Percentiles rank a stretch among this genome's conserved stretches.
Evolutionary conservation across 371 early-diverging fungal genomes (phyloP).

Genomic region (Coemansia sp.): DNA sequence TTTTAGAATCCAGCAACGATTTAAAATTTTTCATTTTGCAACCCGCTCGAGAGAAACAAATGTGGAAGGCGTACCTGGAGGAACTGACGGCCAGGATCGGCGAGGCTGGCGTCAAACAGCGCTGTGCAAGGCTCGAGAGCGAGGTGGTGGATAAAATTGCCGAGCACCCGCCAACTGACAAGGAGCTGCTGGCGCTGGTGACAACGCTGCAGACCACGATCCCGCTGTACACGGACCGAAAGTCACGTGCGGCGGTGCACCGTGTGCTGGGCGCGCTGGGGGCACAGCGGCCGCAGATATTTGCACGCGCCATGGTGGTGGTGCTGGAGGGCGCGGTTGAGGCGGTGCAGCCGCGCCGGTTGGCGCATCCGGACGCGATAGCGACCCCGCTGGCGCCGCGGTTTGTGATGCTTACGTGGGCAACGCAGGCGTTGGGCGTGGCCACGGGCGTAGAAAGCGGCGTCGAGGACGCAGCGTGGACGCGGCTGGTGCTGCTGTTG

Average conservation of each 20-base stretch:
- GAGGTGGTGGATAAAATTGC: conserved; percentile 14
- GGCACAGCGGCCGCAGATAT: conserved; percentile 14
- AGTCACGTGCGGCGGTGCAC: conserved; percentile 28
- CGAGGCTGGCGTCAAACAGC: conserved; percentile 19
- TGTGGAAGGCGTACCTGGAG: conserved; percentile 21
- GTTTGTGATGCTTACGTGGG: conserved; percentile 45
- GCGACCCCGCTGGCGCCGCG: conserved; percentile 32
- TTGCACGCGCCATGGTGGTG: conserved; percentile 6
- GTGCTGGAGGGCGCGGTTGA: conserved; percentile 36
- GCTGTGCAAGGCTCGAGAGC: conserved; percentile 13
- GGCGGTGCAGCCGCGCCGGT: conserved; percentile 32
- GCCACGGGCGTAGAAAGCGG: conserved; percentile 3
- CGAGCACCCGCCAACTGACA: conserved; percentile 20
- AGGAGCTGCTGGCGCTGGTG: conserved; percentile 27
- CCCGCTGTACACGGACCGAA: conserved; percentile 30
- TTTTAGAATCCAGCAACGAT: too few relatives aligned
- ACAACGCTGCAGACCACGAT: conserved; percentile 19
- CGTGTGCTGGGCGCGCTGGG: conserved; percentile 20
- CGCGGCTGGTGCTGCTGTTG: conserved; percentile 35
- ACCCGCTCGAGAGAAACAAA: too few relatives aligned
- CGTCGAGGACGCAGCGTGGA: conserved; percentile 31
- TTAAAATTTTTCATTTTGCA: too few relatives aligned
- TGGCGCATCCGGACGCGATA: conserved; percentile 25
- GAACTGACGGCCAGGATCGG: conserved; percentile 5
- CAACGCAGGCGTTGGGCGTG: conserved; percentile 33